These are phyloP conservation scores for Rhodocollybia butyracea DNA, from an alignment of 768 basidiomycete genomes.

Conservation along the genomic window DNA sequence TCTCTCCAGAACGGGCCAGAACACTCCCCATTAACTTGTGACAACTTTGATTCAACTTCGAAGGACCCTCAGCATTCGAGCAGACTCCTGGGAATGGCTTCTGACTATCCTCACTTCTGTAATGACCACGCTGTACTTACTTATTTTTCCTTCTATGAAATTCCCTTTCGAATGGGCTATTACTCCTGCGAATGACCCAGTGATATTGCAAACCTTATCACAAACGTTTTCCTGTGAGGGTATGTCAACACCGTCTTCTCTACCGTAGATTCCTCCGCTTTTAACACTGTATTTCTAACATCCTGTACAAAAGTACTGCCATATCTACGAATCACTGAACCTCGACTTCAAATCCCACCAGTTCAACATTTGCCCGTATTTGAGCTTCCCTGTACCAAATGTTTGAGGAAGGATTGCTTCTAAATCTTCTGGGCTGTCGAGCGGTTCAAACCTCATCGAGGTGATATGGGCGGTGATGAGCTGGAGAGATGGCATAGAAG, in stretches of 20 bases:
- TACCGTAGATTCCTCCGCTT: too few species aligned
- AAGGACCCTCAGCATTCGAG: slow-evolving; percentile 57
- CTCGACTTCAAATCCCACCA: too few species aligned
- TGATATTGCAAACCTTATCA: slow-evolving; percentile 47
- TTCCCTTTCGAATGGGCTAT: slow-evolving; percentile 56
- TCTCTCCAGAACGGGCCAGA: too few species aligned
- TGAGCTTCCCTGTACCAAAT: background rate
- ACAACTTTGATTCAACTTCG: slow-evolving; percentile 55
- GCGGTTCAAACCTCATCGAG: background rate
- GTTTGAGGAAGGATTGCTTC: background rate
- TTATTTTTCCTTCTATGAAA: background rate
- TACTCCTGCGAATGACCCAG: slow-evolving; percentile 31
- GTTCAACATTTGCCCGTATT: background rate
- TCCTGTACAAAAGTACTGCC: too few species aligned
- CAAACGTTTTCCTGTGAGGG: too few species aligned
- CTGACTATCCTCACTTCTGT: slow-evolving; percentile 41
- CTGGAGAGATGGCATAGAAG: background rate
- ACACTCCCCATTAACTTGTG: slow-evolving; percentile 41
- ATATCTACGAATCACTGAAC: background rate
- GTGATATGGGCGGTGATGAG: background rate
- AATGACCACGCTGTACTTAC: slow-evolving; percentile 50
- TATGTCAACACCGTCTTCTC: too few species aligned
- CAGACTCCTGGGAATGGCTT: slow-evolving; percentile 39
- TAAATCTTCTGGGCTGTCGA: background rate
- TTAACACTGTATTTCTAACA: too few species aligned